Conservation (phyloP, 306 rosid genomes). For the Ceratonia siliqua region DNA sequence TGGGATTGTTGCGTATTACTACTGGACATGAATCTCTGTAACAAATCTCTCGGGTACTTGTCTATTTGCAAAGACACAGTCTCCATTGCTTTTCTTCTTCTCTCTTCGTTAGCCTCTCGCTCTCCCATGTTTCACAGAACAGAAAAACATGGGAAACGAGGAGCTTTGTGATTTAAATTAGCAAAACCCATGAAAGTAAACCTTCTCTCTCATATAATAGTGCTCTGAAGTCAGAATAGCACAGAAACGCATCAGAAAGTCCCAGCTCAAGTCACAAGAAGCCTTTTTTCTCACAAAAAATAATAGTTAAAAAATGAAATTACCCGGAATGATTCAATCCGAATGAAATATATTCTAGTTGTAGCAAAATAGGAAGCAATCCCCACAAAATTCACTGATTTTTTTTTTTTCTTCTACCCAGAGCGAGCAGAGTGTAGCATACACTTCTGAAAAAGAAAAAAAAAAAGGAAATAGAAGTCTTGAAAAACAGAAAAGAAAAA, state of each 20-base stretch:
- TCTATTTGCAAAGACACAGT: slow-evolving; percentile 48
- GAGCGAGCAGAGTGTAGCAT: not conserved
- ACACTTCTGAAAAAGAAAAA: not conserved
- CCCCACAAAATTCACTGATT: slow-evolving; percentile 1
- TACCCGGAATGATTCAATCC: not conserved
- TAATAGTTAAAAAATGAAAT: no score
- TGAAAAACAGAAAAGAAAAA: no score
- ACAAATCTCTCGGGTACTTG: slow-evolving; percentile 77
- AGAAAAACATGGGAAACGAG: no score
- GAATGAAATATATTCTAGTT: not conserved
- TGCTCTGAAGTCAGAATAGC: no score
- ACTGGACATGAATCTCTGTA: slow-evolving; percentile 55
- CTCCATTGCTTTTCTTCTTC: slow-evolving; percentile 45
- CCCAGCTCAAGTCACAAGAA: no score
- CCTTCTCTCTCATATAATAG: not conserved
- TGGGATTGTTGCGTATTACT: slow-evolving; percentile 28
- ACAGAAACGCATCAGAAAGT: no score
- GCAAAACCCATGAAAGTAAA: slow-evolving; percentile 42
- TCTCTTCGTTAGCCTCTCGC: slow-evolving; percentile 46
- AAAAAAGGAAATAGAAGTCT: no score
- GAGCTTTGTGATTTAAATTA: slow-evolving; percentile 26
- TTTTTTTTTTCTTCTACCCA: no score
- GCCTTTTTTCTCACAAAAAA: no score
- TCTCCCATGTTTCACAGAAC: slow-evolving; percentile 39
- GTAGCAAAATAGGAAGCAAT: slow-evolving; percentile 21